These are phyloP conservation scores for Rubia balearica DNA, from an alignment of 305 asterid genomes.

Conservation along the genomic window DNA sequence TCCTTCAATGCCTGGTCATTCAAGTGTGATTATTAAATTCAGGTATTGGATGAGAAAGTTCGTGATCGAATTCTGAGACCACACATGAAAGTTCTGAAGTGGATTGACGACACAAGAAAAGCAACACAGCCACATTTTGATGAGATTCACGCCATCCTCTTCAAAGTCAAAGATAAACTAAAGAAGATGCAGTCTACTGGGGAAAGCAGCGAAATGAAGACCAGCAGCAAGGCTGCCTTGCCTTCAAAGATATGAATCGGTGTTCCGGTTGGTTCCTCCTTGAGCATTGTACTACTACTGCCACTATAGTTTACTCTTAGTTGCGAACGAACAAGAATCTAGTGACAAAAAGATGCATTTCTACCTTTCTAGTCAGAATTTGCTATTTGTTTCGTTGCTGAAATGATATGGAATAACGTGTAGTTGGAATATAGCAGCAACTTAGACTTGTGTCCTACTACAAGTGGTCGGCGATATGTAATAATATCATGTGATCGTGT, in stretches of 20 bases:
- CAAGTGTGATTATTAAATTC: conserved; percentile 6
- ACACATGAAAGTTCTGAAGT: conserved; percentile 51
- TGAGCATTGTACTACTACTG: not conserved
- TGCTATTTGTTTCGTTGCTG: not conserved
- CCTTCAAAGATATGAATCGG: conserved; percentile 39
- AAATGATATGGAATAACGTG: not conserved
- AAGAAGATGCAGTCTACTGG: conserved; percentile 31
- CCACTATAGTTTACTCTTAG: not conserved
- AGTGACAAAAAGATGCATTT: not conserved
- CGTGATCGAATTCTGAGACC: conserved; percentile 51
- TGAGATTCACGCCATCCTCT: conserved; percentile 40
- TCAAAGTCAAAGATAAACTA: conserved; percentile 33
- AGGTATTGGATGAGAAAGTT: conserved; percentile 46
- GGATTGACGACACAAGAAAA: conserved; percentile 63
- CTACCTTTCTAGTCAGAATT: not conserved
- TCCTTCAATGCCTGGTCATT: not conserved
- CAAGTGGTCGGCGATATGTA: not conserved
- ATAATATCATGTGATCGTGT: not conserved
- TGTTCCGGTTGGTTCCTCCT: not conserved
- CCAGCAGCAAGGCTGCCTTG: conserved; percentile 10
- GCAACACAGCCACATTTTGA: conserved; percentile 76
- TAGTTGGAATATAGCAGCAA: not conserved
- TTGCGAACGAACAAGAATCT: not conserved
- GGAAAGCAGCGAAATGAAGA: conserved; percentile 12
- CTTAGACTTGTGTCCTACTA: not conserved